A percentile compares a stretch with the other conserved stretches of the same genome.
Conservation (phyloP, 1,139 yeast species). For the Blastobotrys illinoisensis region DNA sequence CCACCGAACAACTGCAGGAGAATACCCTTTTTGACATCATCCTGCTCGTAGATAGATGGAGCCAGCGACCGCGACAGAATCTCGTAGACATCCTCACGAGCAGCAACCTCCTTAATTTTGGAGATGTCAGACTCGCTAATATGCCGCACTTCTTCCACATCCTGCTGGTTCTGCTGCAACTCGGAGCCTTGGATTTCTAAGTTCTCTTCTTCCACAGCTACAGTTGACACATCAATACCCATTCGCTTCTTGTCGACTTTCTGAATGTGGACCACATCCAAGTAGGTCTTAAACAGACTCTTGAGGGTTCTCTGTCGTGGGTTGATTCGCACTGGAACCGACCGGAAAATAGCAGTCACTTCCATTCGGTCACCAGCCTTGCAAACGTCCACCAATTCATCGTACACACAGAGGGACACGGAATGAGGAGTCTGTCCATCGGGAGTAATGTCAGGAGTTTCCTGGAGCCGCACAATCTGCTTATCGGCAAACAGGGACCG, state of each 20-base stretch:
- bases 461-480: slow-evolving; percentile 90
- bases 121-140: slow-evolving; percentile 64
- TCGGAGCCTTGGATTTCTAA: slow-evolving; percentile 26
- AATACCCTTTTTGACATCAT: slow-evolving; percentile 93
- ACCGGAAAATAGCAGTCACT: slow-evolving; percentile 91
- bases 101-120: slow-evolving; percentile 55
- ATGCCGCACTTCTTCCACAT: slow-evolving; percentile 69
- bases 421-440: slow-evolving; percentile 99
- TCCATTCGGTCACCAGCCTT: slow-evolving; percentile 97
- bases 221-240: slow-evolving; percentile 72
- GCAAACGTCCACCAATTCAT: slow-evolving; percentile 89
- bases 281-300: slow-evolving; percentile 80
- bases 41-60: slow-evolving; percentile 92
- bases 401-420: slow-evolving; percentile 88
- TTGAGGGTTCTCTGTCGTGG: slow-evolving; percentile 80
- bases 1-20: slow-evolving; percentile 93
- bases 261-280: slow-evolving; percentile 89
- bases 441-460: slow-evolving; percentile 96
- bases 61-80: slow-evolving; percentile 88
- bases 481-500: slow-evolving; percentile 91
- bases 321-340: slow-evolving; percentile 85
- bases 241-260: slow-evolving; percentile 78
- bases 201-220: slow-evolving; percentile 15
- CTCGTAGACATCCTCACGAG: slow-evolving; percentile 77
- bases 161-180: slow-evolving; percentile 30